Percentiles rank a stretch among this genome's conserved stretches.
Evolutionary conservation across 352 stramenopile species (phyloP).

Genomic region (Phytopythium mirpurense): DNA sequence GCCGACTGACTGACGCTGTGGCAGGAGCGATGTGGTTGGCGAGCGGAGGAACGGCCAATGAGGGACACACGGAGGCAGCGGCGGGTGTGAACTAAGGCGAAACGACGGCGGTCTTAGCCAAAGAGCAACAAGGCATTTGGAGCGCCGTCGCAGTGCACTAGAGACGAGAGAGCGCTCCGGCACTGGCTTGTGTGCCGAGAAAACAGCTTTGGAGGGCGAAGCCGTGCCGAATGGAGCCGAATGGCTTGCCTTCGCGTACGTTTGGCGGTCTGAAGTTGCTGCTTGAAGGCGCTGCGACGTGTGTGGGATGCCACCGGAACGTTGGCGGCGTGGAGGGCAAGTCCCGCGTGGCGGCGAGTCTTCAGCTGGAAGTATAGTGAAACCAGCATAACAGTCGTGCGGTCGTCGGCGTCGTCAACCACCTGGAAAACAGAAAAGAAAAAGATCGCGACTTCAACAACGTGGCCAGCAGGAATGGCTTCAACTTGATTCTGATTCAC

Average conservation of each 20-base stretch:
- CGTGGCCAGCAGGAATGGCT: neutral
- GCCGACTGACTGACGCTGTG: neutral
- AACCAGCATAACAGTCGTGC: neutral
- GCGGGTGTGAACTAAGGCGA: neutral
- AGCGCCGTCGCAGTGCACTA: neutral
- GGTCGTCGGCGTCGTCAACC: neutral
- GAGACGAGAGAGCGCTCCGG: too few species aligned
- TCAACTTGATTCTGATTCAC: neutral
- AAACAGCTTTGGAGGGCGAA: too few species aligned
- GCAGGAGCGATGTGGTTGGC: neutral
- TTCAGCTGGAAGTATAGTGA: neutral
- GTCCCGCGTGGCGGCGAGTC: neutral
- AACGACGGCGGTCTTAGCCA: neutral
- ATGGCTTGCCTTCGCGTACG: neutral
- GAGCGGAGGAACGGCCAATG: neutral
- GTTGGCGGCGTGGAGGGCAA: neutral
- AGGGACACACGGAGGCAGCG: neutral
- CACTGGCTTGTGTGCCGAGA: too few species aligned
- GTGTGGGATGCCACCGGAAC: too few species aligned
- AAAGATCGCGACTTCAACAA: constrained; percentile 1
- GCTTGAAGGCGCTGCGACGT: too few species aligned
- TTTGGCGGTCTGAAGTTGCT: neutral
- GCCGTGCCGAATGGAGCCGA: neutral
- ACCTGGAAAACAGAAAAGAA: neutral
- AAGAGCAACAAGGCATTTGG: neutral